phyloP scores from a whole-genome alignment of 2,329 filamentous ascomycete genomes.

The Tolypocladium ophioglossoides region DNA sequence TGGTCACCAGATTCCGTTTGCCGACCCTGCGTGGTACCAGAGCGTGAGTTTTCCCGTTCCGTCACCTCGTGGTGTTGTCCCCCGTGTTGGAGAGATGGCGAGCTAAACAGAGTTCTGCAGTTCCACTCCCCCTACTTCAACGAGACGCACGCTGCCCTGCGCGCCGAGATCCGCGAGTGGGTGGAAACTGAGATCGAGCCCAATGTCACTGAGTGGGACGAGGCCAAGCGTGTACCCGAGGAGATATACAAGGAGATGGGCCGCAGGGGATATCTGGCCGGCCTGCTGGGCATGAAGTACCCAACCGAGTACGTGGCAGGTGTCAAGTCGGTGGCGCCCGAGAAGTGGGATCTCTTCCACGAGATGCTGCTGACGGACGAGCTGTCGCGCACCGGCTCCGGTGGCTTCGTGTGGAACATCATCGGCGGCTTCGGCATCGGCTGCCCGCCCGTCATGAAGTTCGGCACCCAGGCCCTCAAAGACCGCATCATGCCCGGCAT shows the following conservation, averaged over 20 bases:
- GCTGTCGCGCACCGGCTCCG: conserved; percentile 76
- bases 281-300: conserved; percentile 76
- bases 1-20: conserved; percentile 81
- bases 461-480: conserved; percentile 74
- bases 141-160: conserved; percentile 82
- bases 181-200: conserved; percentile 84
- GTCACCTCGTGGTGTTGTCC: not conserved
- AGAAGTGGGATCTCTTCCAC: conserved; percentile 98
- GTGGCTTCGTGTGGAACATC: conserved; percentile 94
- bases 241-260: conserved; percentile 95
- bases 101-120: conserved; percentile 29
- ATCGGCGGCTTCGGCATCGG: conserved; percentile 96
- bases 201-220: conserved; percentile 91
- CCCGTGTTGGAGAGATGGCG: not conserved
- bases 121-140: conserved; percentile 97
- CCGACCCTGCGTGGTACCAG: conserved; percentile 91
- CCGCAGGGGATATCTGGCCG: conserved; percentile 83
- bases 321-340: conserved; percentile 67
- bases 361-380: conserved; percentile 94
- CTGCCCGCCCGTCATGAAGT: conserved; percentile 83
- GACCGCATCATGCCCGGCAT: conserved; percentile 85
- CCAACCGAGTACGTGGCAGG: conserved; percentile 63
- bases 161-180: conserved; percentile 86
- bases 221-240: conserved; percentile 80
- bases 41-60: conserved; percentile 46